Percentiles rank a stretch among this genome's conserved stretches.
Conservation (phyloP, 1,284 basidiomycete species). For the Cutaneotrichosporon sp. region DNA sequence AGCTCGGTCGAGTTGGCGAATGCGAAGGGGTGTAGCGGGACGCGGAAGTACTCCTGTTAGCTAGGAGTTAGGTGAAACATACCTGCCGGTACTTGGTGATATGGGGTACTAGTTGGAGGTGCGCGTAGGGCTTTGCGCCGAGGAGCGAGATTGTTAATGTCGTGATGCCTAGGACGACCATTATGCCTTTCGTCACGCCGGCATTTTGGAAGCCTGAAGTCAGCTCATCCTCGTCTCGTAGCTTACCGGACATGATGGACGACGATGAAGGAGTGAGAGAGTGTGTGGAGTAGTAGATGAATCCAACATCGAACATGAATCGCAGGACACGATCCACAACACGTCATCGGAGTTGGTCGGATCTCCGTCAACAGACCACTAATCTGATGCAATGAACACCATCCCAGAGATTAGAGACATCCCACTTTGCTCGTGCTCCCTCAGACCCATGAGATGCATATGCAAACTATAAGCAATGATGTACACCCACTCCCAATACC, state of each 20-base stretch:
- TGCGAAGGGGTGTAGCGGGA: constrained; percentile 70
- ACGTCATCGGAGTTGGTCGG: neutral
- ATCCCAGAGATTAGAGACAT: neutral
- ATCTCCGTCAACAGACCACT: neutral
- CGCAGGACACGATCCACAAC: neutral
- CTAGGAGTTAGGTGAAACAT: constrained; percentile 16
- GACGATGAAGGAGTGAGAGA: neutral
- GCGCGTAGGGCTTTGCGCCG: constrained; percentile 81
- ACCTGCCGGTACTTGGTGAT: constrained; percentile 55
- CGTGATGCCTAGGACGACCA: constrained; percentile 66
- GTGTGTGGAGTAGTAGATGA: neutral
- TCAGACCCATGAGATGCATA: neutral
- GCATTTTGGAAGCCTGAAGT: constrained; percentile 48
- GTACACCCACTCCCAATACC: neutral
- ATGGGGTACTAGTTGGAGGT: constrained; percentile 62
- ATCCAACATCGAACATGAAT: neutral
- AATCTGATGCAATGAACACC: too few relatives aligned
- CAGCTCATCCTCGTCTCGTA: neutral
- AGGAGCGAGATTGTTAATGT: constrained; percentile 73
- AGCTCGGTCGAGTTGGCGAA: constrained; percentile 84
- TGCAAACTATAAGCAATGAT: neutral
- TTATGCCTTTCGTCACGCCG: constrained; percentile 63
- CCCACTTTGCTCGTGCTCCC: neutral
- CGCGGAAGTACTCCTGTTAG: constrained; percentile 73
- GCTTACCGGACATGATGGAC: constrained; percentile 9